These are phyloP conservation scores for Nemania sp. DNA, from an alignment of 2,329 filamentous ascomycete species.

Conservation along the genomic window DNA sequence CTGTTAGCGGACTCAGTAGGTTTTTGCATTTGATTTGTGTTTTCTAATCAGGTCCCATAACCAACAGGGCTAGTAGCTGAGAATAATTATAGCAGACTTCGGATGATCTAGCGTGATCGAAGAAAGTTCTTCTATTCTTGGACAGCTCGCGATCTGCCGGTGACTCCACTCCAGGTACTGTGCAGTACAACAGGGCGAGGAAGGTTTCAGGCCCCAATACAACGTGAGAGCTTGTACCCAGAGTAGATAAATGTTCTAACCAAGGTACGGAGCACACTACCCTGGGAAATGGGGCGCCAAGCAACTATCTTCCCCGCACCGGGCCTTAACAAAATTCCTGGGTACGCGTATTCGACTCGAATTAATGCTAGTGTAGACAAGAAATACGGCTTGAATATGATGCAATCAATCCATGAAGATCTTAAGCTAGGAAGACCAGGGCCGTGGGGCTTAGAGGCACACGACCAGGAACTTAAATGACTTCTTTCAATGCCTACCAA, in stretches of 20 bases:
- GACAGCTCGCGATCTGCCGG: constrained; percentile 17
- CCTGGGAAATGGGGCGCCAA: constrained; percentile 7
- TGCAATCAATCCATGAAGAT: too few relatives aligned
- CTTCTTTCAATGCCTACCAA: too few relatives aligned
- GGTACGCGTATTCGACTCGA: not conserved
- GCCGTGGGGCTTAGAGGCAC: too few relatives aligned
- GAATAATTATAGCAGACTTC: constrained; percentile 17
- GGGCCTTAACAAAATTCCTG: not conserved
- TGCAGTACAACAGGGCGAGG: not conserved
- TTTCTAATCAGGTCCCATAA: not conserved
- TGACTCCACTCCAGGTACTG: constrained; percentile 7
- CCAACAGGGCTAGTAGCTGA: not conserved
- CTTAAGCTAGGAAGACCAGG: too few relatives aligned
- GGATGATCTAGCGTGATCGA: constrained; percentile 18
- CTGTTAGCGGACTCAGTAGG: not conserved
- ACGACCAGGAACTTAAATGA: too few relatives aligned
- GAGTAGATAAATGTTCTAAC: too few relatives aligned
- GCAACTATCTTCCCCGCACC: not conserved
- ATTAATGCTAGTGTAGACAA: not conserved
- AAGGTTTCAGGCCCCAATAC: not conserved
- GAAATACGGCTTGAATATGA: too few relatives aligned
- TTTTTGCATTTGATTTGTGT: constrained; percentile 17
- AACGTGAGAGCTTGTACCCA: too few relatives aligned
- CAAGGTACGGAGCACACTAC: too few relatives aligned
- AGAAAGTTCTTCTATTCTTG: constrained; percentile 14